A percentile compares a stretch with the other conserved stretches of the same genome.
Evolutionary conservation across 2,329 filamentous ascomycete genomes (phyloP).

Genomic region (Colletotrichum cordylinicola): DNA sequence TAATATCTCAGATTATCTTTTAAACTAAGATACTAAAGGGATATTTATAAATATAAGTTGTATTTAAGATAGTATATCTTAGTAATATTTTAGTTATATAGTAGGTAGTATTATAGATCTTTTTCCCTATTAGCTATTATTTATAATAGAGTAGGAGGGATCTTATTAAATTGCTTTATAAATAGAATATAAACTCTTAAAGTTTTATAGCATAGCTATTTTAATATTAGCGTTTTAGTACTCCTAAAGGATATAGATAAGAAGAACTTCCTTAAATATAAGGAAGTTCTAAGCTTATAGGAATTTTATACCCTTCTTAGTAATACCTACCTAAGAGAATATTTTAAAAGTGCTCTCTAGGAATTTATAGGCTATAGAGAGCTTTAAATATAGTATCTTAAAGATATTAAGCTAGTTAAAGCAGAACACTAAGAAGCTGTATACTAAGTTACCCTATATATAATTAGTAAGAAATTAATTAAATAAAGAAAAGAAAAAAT

Average conservation of each 20-base stretch:
- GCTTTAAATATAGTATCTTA: background rate
- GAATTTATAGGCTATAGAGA: background rate
- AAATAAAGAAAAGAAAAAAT: background rate
- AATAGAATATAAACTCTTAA: background rate
- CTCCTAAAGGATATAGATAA: background rate
- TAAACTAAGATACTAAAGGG: background rate
- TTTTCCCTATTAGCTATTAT: background rate
- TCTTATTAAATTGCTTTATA: background rate
- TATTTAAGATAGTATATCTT: background rate
- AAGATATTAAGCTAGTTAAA: background rate
- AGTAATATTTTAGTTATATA: background rate
- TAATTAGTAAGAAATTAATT: background rate
- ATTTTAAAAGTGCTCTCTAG: background rate
- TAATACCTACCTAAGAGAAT: background rate
- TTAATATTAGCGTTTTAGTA: background rate
- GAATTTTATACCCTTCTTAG: background rate
- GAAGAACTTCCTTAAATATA: background rate
- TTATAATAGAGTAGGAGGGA: too few species aligned
- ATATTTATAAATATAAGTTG: background rate
- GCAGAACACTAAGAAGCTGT: background rate
- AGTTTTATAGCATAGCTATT: background rate
- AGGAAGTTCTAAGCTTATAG: background rate
- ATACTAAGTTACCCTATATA: background rate
- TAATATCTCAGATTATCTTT: background rate
- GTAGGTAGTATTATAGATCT: background rate